A percentile compares a stretch with the other conserved stretches of the same genome.
Evolutionary conservation across 345 rosid genomes (phyloP).

Genomic region (Salix dunnii): DNA sequence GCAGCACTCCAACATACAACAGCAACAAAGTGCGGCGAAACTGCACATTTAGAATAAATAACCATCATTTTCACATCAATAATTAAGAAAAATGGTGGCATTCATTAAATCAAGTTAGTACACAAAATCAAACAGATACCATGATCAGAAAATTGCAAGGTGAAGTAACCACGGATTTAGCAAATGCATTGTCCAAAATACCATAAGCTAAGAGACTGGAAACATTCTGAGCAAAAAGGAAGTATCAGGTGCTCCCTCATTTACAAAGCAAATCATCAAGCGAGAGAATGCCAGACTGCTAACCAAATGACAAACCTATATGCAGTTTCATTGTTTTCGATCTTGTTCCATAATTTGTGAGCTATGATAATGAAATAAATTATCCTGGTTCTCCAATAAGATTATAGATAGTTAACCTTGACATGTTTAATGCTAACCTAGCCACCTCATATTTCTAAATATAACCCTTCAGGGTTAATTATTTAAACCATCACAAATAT

Average conservation of each 20-base stretch:
- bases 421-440: background rate
- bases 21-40: conserved; percentile 40
- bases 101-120: background rate
- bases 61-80: background rate
- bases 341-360: background rate
- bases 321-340: background rate
- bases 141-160: background rate
- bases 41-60: conserved; percentile 12
- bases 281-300: background rate
- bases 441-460: background rate
- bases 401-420: background rate
- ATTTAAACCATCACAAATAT: background rate
- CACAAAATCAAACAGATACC: background rate
- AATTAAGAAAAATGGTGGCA: background rate
- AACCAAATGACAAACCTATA: background rate
- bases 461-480: background rate
- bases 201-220: background rate
- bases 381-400: background rate
- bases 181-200: background rate
- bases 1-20: conserved; percentile 50
- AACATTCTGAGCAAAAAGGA: background rate
- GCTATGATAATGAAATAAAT: background rate
- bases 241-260: background rate
- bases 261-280: background rate
- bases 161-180: background rate